A percentile compares a stretch with the other conserved stretches of the same genome.
These are phyloP conservation scores for Sarcodon aspratus DNA, from an alignment of 768 basidiomycete species.

Conservation along the genomic window DNA sequence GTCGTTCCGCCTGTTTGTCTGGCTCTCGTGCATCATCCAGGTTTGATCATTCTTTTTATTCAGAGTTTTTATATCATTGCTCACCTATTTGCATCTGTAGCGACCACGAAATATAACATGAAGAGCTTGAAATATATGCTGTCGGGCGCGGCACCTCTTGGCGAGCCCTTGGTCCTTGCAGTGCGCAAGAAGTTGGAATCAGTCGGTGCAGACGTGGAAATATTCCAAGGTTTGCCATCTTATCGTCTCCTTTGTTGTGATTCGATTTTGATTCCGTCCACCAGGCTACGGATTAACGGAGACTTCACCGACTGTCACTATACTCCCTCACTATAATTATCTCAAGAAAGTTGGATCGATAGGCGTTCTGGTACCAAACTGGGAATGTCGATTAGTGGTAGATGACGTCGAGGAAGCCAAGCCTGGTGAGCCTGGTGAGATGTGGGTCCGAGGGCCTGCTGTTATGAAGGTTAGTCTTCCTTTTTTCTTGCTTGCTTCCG, in stretches of 20 bases:
- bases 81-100: conserved; percentile 18
- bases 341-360: conserved; percentile 48
- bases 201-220: conserved; percentile 26
- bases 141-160: conserved; percentile 77
- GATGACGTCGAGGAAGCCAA: conserved; percentile 45
- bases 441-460: conserved; percentile 71
- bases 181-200: conserved; percentile 28
- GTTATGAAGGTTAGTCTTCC: conserved; percentile 75
- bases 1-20: conserved; percentile 81
- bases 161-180: conserved; percentile 44
- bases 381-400: conserved; percentile 62
- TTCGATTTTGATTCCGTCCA: background rate
- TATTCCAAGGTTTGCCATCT: conserved; percentile 37
- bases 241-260: background rate
- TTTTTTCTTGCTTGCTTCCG: no score
- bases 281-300: conserved; percentile 74
- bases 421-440: conserved; percentile 56
- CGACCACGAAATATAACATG: conserved; percentile 57
- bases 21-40: conserved; percentile 56
- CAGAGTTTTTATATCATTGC: background rate
- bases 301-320: conserved; percentile 61
- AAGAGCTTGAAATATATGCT: conserved; percentile 43
- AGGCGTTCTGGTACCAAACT: conserved; percentile 61
- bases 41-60: conserved; percentile 20
- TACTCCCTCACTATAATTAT: conserved; percentile 33